phyloP scores from a whole-genome alignment of 1,284 basidiomycete species.

The Sporisorium scitamineum region DNA sequence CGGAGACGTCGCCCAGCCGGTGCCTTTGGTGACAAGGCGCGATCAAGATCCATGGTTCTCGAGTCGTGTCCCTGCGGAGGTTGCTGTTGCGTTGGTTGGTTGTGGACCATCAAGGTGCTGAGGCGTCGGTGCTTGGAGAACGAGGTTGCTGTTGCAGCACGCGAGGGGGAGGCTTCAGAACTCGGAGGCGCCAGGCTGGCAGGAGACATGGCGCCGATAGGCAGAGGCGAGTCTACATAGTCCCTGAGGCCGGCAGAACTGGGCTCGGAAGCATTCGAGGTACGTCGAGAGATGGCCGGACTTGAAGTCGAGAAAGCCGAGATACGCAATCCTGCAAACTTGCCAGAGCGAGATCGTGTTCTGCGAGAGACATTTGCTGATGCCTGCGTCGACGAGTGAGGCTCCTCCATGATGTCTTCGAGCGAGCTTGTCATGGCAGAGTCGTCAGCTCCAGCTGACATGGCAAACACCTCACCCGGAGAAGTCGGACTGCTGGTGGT shows the following conservation, averaged over 20 bases:
- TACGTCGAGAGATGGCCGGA: conserved; percentile 20
- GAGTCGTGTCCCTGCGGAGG: conserved; percentile 2
- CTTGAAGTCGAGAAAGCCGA: conserved; percentile 28
- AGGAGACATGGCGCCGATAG: conserved; percentile 42
- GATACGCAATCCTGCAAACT: conserved; percentile 45
- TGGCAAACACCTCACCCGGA: conserved; percentile 19
- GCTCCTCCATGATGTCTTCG: conserved; percentile 49
- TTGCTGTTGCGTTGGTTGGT: conserved; percentile 6
- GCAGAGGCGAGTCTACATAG: conserved; percentile 28
- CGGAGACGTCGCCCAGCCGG: conserved; percentile 16
- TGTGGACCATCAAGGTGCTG: conserved; percentile 37
- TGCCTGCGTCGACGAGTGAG: conserved; percentile 3
- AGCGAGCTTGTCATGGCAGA: conserved; percentile 22
- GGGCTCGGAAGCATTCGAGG: conserved; percentile 16
- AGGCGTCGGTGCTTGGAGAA: conserved; percentile 46
- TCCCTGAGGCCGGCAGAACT: neutral
- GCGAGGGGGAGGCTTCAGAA: conserved; percentile 9
- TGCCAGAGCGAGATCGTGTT: conserved; percentile 44
- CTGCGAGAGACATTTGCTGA: neutral
- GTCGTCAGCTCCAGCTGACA: conserved; percentile 17
- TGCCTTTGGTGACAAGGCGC: conserved; percentile 11
- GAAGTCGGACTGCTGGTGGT: conserved; percentile 3
- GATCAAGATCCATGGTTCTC: neutral
- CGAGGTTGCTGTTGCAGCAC: conserved; percentile 14
- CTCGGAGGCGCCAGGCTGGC: conserved; percentile 12